phyloP scores from a whole-genome alignment of 345 rosid species.

The Dipteronia dyeriana region DNA sequence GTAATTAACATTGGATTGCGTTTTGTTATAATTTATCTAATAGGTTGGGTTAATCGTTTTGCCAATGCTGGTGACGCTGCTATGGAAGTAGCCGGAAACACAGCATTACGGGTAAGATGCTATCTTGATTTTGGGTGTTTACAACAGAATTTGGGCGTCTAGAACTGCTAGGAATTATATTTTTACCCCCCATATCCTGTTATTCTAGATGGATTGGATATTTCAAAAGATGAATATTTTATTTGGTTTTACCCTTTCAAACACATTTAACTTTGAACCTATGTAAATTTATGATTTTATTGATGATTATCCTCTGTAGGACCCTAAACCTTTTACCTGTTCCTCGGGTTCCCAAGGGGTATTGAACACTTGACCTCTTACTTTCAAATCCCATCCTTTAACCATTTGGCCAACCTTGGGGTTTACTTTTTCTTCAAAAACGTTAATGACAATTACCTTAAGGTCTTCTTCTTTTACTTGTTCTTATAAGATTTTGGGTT shows the following conservation, averaged over 20 bases:
- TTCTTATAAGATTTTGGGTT: not conserved
- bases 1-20: conserved; percentile 5
- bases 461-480: not conserved
- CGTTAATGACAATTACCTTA: not conserved
- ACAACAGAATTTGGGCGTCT: not conserved
- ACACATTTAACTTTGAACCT: not conserved
- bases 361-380: not conserved
- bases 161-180: not conserved
- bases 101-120: conserved; percentile 72
- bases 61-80: conserved; percentile 95
- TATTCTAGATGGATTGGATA: not conserved
- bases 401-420: not conserved
- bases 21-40: conserved; percentile 24
- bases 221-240: not conserved
- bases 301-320: not conserved
- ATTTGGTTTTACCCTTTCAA: not conserved
- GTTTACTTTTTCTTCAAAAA: not conserved
- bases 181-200: not conserved
- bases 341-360: not conserved
- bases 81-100: conserved; percentile 80
- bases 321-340: not conserved
- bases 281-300: not conserved
- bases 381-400: not conserved
- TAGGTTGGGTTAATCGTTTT: conserved; percentile 99
- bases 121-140: conserved; percentile 8